These are phyloP conservation scores for Crithidia bombi DNA, from an alignment of 208 protist genomes.

Conservation along the genomic window DNA sequence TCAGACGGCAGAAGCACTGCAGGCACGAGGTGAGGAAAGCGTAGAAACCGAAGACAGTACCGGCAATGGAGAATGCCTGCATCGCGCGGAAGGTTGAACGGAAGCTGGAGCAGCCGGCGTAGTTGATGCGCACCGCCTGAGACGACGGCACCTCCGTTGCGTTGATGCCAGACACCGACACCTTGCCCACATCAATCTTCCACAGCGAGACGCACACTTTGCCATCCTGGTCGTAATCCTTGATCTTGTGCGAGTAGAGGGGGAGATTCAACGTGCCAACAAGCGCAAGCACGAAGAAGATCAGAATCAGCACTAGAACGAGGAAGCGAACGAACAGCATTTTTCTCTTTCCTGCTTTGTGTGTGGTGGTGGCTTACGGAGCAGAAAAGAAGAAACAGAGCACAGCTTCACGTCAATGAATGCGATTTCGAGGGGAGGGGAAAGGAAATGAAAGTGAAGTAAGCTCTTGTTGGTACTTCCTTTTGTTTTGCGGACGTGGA, in stretches of 20 bases:
- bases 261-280: slow-evolving; percentile 48
- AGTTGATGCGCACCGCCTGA: slow-evolving; percentile 48
- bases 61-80: slow-evolving; percentile 49
- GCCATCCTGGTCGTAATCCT: slow-evolving; percentile 33
- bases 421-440: too few species aligned
- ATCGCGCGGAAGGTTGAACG: slow-evolving; percentile 44
- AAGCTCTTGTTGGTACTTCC: too few species aligned
- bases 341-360: slow-evolving; percentile 11
- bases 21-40: slow-evolving; percentile 44
- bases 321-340: slow-evolving; percentile 45
- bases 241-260: slow-evolving; percentile 36
- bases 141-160: slow-evolving; percentile 22
- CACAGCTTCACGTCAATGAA: not conserved
- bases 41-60: slow-evolving; percentile 52
- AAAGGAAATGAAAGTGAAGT: too few species aligned
- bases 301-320: slow-evolving; percentile 35
- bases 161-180: slow-evolving; percentile 24
- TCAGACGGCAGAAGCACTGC: slow-evolving; percentile 47
- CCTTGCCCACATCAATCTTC: slow-evolving; percentile 27
- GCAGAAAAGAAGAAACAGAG: slow-evolving; percentile 3
- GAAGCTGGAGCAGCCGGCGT: slow-evolving; percentile 43
- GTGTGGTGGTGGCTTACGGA: not conserved
- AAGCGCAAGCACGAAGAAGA: slow-evolving; percentile 43
- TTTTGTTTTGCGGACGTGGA: too few species aligned
- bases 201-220: slow-evolving; percentile 44